A percentile compares a stretch with the other conserved stretches of the same genome.
These are phyloP conservation scores for Rubia peregrina DNA, from an alignment of 305 asterid species.

Conservation along the genomic window DNA sequence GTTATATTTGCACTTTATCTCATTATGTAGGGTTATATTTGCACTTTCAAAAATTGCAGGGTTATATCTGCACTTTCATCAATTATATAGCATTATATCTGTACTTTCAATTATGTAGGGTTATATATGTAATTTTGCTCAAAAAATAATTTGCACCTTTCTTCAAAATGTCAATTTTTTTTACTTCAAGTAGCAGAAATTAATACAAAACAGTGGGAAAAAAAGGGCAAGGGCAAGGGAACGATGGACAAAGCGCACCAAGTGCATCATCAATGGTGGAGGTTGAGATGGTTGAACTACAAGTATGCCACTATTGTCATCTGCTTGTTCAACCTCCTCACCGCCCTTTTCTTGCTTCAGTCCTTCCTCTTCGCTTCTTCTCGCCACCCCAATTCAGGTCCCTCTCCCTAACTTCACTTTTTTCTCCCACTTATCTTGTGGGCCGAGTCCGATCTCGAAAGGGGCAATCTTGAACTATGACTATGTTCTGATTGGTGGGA, in stretches of 20 bases:
- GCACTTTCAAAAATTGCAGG: no score
- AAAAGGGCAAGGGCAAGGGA: neutral
- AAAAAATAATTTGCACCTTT: neutral
- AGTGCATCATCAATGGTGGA: conserved; percentile 49
- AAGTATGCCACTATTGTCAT: conserved; percentile 68
- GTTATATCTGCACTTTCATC: no score
- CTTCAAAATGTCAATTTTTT: neutral
- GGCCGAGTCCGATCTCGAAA: neutral
- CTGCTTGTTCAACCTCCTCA: conserved; percentile 56
- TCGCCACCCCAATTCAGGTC: conserved; percentile 36
- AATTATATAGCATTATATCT: no score
- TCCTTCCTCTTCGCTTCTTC: conserved; percentile 40
- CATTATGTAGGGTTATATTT: no score
- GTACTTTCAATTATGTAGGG: no score
- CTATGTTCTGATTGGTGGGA: neutral
- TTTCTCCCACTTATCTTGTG: neutral
- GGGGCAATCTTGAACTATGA: conserved; percentile 3
- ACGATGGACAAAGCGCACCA: conserved; percentile 55
- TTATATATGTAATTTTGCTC: no score
- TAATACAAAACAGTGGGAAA: neutral
- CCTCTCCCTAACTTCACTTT: neutral
- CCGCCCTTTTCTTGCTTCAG: conserved; percentile 56
- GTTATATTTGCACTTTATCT: no score
- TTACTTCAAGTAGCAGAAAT: neutral
- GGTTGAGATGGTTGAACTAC: conserved; percentile 52